phyloP scores from a whole-genome alignment of 2,329 filamentous ascomycete species.

The Lasiodiplodia theobromae region DNA sequence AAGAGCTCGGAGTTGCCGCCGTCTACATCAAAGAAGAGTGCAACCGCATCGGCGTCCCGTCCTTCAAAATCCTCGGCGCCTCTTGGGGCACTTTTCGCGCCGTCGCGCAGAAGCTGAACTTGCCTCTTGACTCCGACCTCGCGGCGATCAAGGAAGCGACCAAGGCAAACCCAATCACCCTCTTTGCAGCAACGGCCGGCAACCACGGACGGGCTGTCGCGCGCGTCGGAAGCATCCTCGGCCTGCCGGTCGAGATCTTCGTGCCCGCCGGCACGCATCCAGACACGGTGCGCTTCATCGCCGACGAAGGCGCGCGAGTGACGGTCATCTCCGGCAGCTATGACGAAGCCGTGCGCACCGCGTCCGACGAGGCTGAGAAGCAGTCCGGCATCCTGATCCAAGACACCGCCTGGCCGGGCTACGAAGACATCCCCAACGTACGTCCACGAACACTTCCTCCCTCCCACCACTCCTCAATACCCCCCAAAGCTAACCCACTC shows the following conservation, averaged over 20 bases:
- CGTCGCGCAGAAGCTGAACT: slow-evolving; percentile 52
- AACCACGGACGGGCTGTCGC: slow-evolving; percentile 76
- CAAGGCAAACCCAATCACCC: slow-evolving; percentile 39
- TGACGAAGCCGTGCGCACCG: slow-evolving; percentile 57
- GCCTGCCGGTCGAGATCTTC: slow-evolving; percentile 61
- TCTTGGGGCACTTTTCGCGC: slow-evolving; percentile 72
- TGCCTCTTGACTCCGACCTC: slow-evolving; percentile 47
- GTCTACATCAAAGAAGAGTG: slow-evolving; percentile 74
- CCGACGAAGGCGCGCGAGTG: slow-evolving; percentile 61
- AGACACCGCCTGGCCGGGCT: slow-evolving; percentile 70
- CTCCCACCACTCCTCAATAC: background rate
- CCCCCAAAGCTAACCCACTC: background rate
- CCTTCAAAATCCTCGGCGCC: slow-evolving; percentile 79
- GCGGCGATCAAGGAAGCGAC: background rate
- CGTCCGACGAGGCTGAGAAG: slow-evolving; percentile 40
- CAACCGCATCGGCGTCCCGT: slow-evolving; percentile 67
- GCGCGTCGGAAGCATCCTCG: slow-evolving; percentile 65
- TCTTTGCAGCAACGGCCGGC: slow-evolving; percentile 72
- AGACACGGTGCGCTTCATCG: slow-evolving; percentile 60
- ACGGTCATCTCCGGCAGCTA: slow-evolving; percentile 65
- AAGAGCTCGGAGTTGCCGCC: slow-evolving; percentile 33
- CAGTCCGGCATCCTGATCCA: slow-evolving; percentile 62
- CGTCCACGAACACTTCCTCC: slow-evolving; percentile 30
- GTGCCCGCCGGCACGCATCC: slow-evolving; percentile 64
- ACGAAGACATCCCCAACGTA: slow-evolving; percentile 66